phyloP scores from a whole-genome alignment of 2,329 filamentous ascomycete species.

The Orbilia javanica region DNA sequence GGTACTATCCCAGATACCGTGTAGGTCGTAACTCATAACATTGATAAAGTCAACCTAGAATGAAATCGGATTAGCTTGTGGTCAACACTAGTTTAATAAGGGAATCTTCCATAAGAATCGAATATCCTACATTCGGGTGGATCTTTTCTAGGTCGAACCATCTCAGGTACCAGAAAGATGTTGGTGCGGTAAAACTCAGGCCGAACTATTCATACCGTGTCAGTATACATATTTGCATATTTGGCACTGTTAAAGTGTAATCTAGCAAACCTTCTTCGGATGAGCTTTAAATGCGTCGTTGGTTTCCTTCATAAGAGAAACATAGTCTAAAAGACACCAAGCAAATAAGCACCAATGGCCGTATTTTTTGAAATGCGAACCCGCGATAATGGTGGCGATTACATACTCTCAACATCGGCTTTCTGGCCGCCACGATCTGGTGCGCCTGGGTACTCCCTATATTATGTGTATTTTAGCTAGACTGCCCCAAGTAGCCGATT shows the following conservation, averaged over 20 bases:
- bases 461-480: conserved; percentile 3
- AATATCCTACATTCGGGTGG: conserved; percentile 43
- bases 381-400: background rate
- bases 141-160: conserved; percentile 52
- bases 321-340: conserved; percentile 25
- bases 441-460: conserved; percentile 59
- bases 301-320: conserved; percentile 47
- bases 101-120: background rate
- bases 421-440: conserved; percentile 52
- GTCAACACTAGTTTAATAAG: background rate
- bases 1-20: conserved; percentile 55
- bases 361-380: background rate
- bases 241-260: background rate
- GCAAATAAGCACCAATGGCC: background rate
- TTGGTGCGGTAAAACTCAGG: conserved; percentile 51
- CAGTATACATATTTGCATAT: conserved; percentile 8
- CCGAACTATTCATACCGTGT: conserved; percentile 23
- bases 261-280: conserved; percentile 38
- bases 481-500: background rate
- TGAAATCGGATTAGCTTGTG: conserved; percentile 3
- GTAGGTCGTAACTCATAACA: conserved; percentile 57
- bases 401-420: conserved; percentile 37
- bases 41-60: conserved; percentile 47
- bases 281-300: conserved; percentile 39
- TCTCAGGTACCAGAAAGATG: conserved; percentile 58